A percentile compares a stretch with the other conserved stretches of the same genome.
phyloP scores from a whole-genome alignment of 163 green algal genomes.

The Dunaliella salina region DNA sequence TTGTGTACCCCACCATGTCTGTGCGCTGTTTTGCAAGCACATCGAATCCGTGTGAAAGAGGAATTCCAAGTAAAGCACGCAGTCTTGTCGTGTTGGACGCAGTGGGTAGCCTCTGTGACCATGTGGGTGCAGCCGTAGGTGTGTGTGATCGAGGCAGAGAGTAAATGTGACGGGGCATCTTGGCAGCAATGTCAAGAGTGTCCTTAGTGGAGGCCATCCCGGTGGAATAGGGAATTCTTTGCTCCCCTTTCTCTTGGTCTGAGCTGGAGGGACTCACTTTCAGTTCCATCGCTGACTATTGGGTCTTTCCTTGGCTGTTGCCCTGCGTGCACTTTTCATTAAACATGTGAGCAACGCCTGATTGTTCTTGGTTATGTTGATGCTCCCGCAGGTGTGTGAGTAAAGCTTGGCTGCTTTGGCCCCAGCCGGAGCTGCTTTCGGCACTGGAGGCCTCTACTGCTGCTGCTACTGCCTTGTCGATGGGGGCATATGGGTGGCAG shows the following conservation, averaged over 20 bases:
- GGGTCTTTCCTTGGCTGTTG: background rate
- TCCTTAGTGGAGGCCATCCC: no score
- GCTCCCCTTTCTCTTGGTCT: no score
- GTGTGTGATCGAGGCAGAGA: background rate
- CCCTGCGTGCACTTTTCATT: background rate
- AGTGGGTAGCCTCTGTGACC: no score
- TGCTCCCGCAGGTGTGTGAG: background rate
- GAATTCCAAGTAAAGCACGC: no score
- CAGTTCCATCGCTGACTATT: background rate
- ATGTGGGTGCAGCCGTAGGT: background rate
- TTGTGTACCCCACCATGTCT: no score
- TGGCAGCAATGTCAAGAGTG: no score
- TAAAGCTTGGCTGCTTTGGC: constrained; percentile 11
- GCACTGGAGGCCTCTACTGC: constrained; percentile 14
- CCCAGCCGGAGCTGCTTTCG: constrained; percentile 1
- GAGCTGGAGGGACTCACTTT: background rate
- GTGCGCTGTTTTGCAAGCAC: no score
- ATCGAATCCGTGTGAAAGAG: no score
- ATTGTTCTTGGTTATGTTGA: no score
- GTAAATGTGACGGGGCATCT: background rate
- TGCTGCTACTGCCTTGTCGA: constrained; percentile 10
- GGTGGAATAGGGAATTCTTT: no score
- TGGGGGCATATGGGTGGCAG: constrained; percentile 7
- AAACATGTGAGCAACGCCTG: no score
- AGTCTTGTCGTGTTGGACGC: no score